Evolutionary conservation across 805 yeast genomes (phyloP), one percentile per base, ranked within the genome.

Genomic region (Wickerhamiella domercqiae): DNA sequence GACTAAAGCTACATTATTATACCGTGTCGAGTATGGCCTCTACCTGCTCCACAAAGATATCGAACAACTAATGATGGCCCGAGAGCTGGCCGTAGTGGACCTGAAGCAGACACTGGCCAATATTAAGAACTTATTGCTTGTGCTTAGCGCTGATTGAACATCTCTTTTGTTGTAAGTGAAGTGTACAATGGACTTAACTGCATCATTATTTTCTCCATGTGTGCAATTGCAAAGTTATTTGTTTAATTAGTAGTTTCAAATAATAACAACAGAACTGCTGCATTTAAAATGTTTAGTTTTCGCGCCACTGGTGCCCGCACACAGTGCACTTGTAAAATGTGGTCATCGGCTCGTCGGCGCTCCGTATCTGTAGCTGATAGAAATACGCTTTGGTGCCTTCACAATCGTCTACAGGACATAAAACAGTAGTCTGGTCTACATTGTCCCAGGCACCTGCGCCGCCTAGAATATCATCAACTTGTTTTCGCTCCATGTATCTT

Each of bases 321-420:
- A 73, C 77, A 26, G 84, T 84, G 63, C 98, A 90, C 59, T 87
- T 84, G 59, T 82, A 87, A 57, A 90, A 90, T 2, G 97, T 87
- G 0, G 98, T 90, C 97, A 90, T 90, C 18, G 98, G 98, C 63
- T 90, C 98, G 68, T 90, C 98, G 2, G 98, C 98, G 44, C 94
- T 80, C 60, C 98, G 70, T 52, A 90, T 90, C 59, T 90, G 98
- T 42, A 90, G 64, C 61, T 90, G 97, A 69, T 86, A 90, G 66
- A 82, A 90, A 60, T 90, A 90, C 0, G 98, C 98, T 59, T 83
- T 82, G 47, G 73, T 79, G 46, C 78, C 76, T 29, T 82, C 93
- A 64, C 98, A 90, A 2, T 64, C 53, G 40, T 82, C 94, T 32
- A 73, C 66, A 3, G 96, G 95, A 65, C 98, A 87, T 55, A 87